Evolutionary conservation across 108 stramenopile species (phyloP).

Genomic region (Nitzschia sp.): DNA sequence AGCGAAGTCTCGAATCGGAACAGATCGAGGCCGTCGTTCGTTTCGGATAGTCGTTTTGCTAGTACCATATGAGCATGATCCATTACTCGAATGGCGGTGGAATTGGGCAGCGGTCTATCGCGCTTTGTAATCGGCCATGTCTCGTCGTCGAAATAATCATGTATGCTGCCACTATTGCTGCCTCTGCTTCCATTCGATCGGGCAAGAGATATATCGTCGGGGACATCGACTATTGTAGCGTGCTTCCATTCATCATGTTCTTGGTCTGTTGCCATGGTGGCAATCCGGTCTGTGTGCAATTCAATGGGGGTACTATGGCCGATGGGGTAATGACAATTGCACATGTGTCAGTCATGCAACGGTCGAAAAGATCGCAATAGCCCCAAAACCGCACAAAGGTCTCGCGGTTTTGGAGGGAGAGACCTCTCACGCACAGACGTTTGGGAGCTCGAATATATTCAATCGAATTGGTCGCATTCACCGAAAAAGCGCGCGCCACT

Average conservation of each 20-base stretch:
- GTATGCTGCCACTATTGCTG: background rate
- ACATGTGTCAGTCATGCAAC: too few relatives aligned
- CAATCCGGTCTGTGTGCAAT: too few relatives aligned
- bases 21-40: constrained; percentile 2
- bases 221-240: background rate
- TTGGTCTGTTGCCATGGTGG: background rate
- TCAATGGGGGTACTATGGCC: too few relatives aligned
- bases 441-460: too few relatives aligned
- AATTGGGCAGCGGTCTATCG: constrained; percentile 11
- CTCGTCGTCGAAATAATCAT: background rate
- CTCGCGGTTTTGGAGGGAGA: too few relatives aligned
- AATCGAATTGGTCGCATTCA: too few relatives aligned
- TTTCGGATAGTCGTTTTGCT: constrained; percentile 27
- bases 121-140: constrained; percentile 37
- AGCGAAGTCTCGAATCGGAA: constrained; percentile 19
- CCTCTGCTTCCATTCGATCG: background rate
- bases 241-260: background rate
- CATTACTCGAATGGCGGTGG: constrained; percentile 12
- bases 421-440: too few relatives aligned
- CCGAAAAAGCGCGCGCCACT: too few relatives aligned
- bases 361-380: too few relatives aligned
- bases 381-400: too few relatives aligned
- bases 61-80: constrained; percentile 23
- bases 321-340: too few relatives aligned
- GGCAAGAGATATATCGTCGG: background rate